These are phyloP conservation scores for Dentiscutata heterogama DNA, from an alignment of 371 early-diverging fungal species.

Conservation along the genomic window DNA sequence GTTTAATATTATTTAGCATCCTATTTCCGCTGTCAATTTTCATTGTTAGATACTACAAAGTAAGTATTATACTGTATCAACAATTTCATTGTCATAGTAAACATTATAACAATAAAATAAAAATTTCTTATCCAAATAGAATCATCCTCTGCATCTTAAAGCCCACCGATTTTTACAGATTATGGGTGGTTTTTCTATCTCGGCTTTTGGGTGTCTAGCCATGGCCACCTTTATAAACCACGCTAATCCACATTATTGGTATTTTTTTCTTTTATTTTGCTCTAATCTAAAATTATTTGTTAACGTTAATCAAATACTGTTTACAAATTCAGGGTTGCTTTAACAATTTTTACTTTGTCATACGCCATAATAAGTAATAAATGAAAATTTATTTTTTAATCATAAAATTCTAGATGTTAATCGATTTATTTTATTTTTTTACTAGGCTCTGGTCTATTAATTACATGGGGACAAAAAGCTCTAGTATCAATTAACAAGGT, in stretches of 20 bases:
- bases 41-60: background rate
- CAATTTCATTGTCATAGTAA: too few relatives aligned
- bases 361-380: too few relatives aligned
- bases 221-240: background rate
- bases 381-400: background rate
- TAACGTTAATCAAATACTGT: background rate
- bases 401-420: too few relatives aligned
- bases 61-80: too few relatives aligned
- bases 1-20: background rate
- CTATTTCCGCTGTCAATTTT: conserved; percentile 23
- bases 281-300: background rate
- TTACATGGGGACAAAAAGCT: background rate
- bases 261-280: background rate
- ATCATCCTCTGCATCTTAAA: background rate
- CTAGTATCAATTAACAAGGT: conserved; percentile 12
- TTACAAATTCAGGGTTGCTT: too few relatives aligned
- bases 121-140: background rate
- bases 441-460: background rate
- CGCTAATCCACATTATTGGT: background rate
- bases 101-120: too few relatives aligned
- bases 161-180: background rate
- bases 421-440: too few relatives aligned
- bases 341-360: too few relatives aligned
- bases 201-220: conserved; percentile 8
- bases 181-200: background rate